These are phyloP conservation scores for Lepidium didymum DNA, from an alignment of 345 rosid genomes.

Conservation along the genomic window DNA sequence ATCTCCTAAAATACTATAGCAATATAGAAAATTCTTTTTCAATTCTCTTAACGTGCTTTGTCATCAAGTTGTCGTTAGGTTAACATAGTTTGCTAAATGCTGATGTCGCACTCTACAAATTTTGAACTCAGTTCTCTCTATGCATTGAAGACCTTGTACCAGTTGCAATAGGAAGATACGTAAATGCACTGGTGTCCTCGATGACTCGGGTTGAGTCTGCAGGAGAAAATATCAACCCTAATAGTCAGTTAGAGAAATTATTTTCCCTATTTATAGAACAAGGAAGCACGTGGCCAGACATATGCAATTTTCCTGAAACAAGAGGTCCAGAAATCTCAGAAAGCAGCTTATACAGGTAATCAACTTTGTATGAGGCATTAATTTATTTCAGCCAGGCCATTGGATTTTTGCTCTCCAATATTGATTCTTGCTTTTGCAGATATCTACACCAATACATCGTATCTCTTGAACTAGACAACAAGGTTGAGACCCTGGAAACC, in stretches of 20 bases:
- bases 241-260: slow-evolving; percentile 66
- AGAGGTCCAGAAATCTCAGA: slow-evolving; percentile 64
- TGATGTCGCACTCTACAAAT: background rate
- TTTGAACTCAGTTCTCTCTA: slow-evolving; percentile 64
- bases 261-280: slow-evolving; percentile 89
- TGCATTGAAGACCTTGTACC: slow-evolving; percentile 94
- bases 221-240: slow-evolving; percentile 36
- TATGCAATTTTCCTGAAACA: slow-evolving; percentile 65
- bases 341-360: slow-evolving; percentile 74
- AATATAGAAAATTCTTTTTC: background rate
- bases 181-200: slow-evolving; percentile 63
- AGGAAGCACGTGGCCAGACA: slow-evolving; percentile 87
- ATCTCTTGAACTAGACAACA: slow-evolving; percentile 58
- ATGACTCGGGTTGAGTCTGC: slow-evolving; percentile 46
- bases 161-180: slow-evolving; percentile 74
- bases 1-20: background rate
- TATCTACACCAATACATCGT: slow-evolving; percentile 63
- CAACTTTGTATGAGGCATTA: slow-evolving; percentile 3
- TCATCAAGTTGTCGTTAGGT: slow-evolving; percentile 13
- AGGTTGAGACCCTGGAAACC: slow-evolving; percentile 74
- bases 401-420: background rate
- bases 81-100: slow-evolving; percentile 3
- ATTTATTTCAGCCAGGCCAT: slow-evolving; percentile 6
- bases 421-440: slow-evolving; percentile 35
- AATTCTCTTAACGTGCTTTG: background rate